Conservation (phyloP, 768 basidiomycete genomes). For the Rhodosporidiobolus sp. region DNA sequence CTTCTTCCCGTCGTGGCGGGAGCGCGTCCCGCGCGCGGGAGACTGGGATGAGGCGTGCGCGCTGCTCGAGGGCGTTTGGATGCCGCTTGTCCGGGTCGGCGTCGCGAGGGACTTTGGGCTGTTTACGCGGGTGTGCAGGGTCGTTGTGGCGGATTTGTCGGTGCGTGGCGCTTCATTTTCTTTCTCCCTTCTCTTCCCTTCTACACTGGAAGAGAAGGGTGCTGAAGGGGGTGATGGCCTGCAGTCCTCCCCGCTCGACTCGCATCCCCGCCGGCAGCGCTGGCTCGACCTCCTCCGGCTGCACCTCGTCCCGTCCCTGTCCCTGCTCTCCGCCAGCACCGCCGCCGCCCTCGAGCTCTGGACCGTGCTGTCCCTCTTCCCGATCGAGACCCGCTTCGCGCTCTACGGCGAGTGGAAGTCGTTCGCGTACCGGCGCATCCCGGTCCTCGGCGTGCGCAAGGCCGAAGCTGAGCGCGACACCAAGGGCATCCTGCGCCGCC, state of each 20-base stretch:
- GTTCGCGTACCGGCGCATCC: conserved; percentile 66
- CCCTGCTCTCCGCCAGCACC: conserved; percentile 78
- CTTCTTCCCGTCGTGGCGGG: conserved; percentile 42
- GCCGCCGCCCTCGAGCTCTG: conserved; percentile 89
- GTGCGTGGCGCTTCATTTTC: conserved; percentile 25
- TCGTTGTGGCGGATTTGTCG: conserved; percentile 9
- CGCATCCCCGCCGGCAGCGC: conserved; percentile 15
- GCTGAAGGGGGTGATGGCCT: not conserved
- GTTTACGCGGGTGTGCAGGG: conserved; percentile 20
- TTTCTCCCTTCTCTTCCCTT: not conserved
- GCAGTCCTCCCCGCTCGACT: conserved; percentile 13
- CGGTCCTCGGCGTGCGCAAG: conserved; percentile 72
- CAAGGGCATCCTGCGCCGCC: conserved; percentile 79
- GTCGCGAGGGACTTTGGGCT: conserved; percentile 22
- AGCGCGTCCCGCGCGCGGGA: conserved; percentile 22
- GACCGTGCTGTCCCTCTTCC: conserved; percentile 77
- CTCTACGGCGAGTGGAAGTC: conserved; percentile 95
- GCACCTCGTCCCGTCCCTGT: conserved; percentile 80
- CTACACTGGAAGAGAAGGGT: no score
- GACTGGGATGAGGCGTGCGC: conserved; percentile 20
- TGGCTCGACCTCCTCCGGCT: conserved; percentile 79
- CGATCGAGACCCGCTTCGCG: conserved; percentile 75
- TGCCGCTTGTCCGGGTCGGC: conserved; percentile 19
- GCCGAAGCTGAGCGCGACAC: conserved; percentile 83
- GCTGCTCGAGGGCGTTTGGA: conserved; percentile 20